phyloP scores from a whole-genome alignment of 306 rosid genomes.

The Medicago lupulina region DNA sequence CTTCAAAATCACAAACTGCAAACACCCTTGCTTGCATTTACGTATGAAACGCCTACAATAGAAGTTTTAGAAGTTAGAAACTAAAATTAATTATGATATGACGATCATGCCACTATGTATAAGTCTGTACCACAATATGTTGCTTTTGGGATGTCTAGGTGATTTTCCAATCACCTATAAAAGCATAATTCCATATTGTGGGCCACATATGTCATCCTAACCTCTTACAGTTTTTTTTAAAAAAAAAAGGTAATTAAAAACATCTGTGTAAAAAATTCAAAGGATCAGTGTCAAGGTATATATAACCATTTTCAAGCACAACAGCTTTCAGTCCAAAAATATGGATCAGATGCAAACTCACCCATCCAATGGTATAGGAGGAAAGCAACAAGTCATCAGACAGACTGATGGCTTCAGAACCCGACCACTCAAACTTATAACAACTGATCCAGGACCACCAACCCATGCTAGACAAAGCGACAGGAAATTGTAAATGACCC shows the following conservation, averaged over 20 bases:
- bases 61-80: constrained; percentile 42
- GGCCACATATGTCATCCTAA: constrained; percentile 17
- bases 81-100: constrained; percentile 29
- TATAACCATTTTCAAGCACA: constrained; percentile 9
- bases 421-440: constrained; percentile 86
- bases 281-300: constrained; percentile 12
- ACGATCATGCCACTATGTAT: constrained; percentile 21
- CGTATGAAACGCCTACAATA: constrained; percentile 93
- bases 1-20: constrained; percentile 98
- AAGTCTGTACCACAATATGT: constrained; percentile 24
- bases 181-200: constrained; percentile 3
- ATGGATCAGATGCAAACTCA: constrained; percentile 55
- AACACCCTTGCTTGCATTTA: constrained; percentile 97
- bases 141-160: constrained; percentile 28
- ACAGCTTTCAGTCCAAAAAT: constrained; percentile 27
- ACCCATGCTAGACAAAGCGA: constrained; percentile 98
- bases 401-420: constrained; percentile 82
- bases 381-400: constrained; percentile 92
- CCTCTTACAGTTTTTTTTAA: neutral
- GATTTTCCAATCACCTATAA: constrained; percentile 4
- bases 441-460: constrained; percentile 99
- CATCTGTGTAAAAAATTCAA: constrained; percentile 2
- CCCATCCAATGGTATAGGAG: constrained; percentile 96
- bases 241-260: neutral
- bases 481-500: constrained; percentile 93